Conservation (phyloP, 1,284 basidiomycete species). For the Ceratobasidium sp. region DNA sequence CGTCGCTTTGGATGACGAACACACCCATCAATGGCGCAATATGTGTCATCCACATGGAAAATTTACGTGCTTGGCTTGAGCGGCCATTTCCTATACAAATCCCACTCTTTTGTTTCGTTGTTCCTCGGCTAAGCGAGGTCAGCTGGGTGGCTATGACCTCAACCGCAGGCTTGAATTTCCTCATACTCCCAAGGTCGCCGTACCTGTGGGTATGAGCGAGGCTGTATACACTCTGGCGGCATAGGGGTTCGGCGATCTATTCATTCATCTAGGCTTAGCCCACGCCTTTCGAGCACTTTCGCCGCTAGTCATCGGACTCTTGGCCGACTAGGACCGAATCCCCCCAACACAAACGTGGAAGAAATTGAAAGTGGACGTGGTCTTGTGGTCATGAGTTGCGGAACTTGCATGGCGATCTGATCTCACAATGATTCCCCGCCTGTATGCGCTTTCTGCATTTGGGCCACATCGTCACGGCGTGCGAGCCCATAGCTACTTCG, state of each 20-base stretch:
- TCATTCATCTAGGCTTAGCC: neutral
- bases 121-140: conserved; percentile 13
- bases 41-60: neutral
- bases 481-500: neutral
- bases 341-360: conserved; percentile 5
- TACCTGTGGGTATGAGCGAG: neutral
- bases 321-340: neutral
- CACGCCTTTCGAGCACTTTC: neutral
- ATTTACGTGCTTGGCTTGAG: neutral
- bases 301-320: neutral
- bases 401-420: neutral
- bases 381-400: conserved; percentile 24
- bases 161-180: conserved; percentile 1
- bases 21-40: conserved; percentile 2
- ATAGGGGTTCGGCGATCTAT: neutral
- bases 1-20: neutral
- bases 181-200: neutral
- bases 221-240: neutral
- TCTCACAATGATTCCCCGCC: neutral
- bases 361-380: neutral
- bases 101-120: neutral
- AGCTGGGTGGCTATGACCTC: conserved; percentile 3
- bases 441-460: neutral
- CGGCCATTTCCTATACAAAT: neutral
- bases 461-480: neutral